A percentile compares a stretch with the other conserved stretches of the same genome.
These are phyloP conservation scores for Stenocarpella maydis DNA, from an alignment of 2,329 filamentous ascomycete species.

Conservation along the genomic window DNA sequence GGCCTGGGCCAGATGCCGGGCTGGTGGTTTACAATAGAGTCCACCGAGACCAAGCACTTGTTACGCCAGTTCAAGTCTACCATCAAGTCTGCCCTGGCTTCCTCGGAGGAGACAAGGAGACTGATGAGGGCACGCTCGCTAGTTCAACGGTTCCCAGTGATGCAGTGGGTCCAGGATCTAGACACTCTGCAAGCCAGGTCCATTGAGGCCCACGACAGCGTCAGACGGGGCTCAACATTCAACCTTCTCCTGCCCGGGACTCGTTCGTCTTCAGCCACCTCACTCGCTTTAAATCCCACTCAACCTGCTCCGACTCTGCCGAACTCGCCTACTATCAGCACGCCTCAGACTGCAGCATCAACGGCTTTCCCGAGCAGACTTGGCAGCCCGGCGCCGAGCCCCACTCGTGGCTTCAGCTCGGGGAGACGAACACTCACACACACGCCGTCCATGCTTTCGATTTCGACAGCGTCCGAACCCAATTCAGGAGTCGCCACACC, in stretches of 20 bases:
- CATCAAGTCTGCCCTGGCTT: conserved; percentile 65
- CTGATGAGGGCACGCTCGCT: conserved; percentile 70
- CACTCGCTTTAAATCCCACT: conserved; percentile 7
- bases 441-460: not conserved
- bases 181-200: conserved; percentile 66
- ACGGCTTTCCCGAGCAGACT: conserved; percentile 17
- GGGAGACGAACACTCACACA: not conserved
- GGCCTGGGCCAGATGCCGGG: conserved; percentile 76
- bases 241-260: conserved; percentile 20
- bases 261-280: conserved; percentile 14
- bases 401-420: conserved; percentile 20
- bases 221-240: conserved; percentile 18
- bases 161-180: conserved; percentile 70
- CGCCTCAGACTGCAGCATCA: conserved; percentile 21
- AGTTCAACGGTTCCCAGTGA: conserved; percentile 71
- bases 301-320: conserved; percentile 25
- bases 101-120: conserved; percentile 61
- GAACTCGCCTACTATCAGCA: conserved; percentile 22
- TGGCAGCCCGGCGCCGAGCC: conserved; percentile 31
- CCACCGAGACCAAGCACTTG: conserved; percentile 66
- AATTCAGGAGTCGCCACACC: conserved; percentile 23
- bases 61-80: conserved; percentile 70
- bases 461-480: conserved; percentile 17
- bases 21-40: conserved; percentile 68
- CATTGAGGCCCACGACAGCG: conserved; percentile 48